Conservation (phyloP, 75 land plant genomes). For the Cupressus sempervirens region DNA sequence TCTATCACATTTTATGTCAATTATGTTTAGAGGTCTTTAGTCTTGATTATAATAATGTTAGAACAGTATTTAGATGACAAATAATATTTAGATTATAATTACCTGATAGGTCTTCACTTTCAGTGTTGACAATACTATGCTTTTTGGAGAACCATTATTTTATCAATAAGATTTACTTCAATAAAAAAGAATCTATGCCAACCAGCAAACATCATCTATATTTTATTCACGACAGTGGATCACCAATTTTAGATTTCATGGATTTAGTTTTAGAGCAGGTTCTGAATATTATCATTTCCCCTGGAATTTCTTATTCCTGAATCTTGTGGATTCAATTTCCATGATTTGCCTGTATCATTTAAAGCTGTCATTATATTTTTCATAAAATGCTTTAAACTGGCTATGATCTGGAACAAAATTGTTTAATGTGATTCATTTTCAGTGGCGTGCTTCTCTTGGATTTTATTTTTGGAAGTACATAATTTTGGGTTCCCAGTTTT, state of each 20-base stretch:
- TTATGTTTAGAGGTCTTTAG: neutral
- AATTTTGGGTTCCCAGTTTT: neutral
- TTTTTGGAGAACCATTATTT: neutral
- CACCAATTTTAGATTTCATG: neutral
- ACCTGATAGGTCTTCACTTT: neutral
- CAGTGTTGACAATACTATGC: neutral
- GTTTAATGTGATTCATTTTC: neutral
- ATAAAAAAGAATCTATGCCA: neutral
- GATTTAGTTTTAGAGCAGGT: neutral
- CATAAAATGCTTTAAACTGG: neutral
- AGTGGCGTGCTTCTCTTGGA: neutral
- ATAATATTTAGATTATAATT: neutral
- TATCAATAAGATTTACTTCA: neutral
- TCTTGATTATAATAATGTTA: no score
- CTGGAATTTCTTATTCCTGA: neutral
- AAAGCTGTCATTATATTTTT: neutral
- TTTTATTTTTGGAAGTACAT: neutral
- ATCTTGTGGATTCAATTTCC: neutral
- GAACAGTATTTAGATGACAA: neutral
- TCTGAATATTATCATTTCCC: neutral
- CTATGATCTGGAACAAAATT: neutral
- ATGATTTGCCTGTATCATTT: neutral
- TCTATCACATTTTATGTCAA: neutral
- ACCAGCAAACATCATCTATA: neutral
- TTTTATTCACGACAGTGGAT: neutral